phyloP scores from a whole-genome alignment of 139 green algal genomes.

The Tetratostichococcus sp. region DNA sequence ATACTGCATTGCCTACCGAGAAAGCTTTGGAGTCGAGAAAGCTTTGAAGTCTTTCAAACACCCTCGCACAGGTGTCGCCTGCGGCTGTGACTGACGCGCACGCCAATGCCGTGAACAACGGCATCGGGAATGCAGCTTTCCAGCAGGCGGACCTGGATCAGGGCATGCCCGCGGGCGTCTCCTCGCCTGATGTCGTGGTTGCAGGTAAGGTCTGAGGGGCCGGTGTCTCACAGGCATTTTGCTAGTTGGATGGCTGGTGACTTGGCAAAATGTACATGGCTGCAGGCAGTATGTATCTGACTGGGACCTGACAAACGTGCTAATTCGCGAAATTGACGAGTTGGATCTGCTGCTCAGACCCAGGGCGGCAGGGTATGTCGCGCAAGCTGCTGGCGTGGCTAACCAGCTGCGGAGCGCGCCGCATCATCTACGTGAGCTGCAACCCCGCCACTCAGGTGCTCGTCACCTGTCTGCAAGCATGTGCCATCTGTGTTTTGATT shows the following conservation, averaged over 20 bases:
- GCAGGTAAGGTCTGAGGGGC: conserved; percentile 1
- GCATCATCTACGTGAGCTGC: conserved; percentile 90
- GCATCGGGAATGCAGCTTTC: conserved; percentile 73
- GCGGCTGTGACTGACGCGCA: conserved; percentile 44
- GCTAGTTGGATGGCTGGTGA: too few relatives aligned
- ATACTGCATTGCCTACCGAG: too few relatives aligned
- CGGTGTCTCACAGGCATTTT: background rate
- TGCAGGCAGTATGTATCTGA: too few relatives aligned
- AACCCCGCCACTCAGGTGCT: conserved; percentile 59
- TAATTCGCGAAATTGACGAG: too few relatives aligned
- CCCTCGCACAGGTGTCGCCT: conserved; percentile 1
- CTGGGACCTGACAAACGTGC: too few relatives aligned
- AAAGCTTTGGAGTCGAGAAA: too few relatives aligned
- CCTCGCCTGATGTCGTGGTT: conserved; percentile 38
- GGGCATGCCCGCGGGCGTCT: conserved; percentile 7
- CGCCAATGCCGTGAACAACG: conserved; percentile 73
- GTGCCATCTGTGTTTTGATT: too few relatives aligned
- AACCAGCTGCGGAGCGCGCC: conserved; percentile 32
- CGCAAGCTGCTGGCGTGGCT: conserved; percentile 48
- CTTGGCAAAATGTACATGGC: too few relatives aligned
- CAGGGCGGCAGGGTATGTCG: conserved; percentile 68
- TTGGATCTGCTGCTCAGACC: conserved; percentile 42
- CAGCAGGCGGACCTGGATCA: conserved; percentile 44
- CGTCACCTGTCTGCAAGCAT: too few relatives aligned
- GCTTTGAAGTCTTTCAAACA: too few relatives aligned